Evolutionary conservation across 805 yeast genomes (phyloP), one percentile per base, ranked within the genome.

Genomic region (Nematodospora valgi): DNA sequence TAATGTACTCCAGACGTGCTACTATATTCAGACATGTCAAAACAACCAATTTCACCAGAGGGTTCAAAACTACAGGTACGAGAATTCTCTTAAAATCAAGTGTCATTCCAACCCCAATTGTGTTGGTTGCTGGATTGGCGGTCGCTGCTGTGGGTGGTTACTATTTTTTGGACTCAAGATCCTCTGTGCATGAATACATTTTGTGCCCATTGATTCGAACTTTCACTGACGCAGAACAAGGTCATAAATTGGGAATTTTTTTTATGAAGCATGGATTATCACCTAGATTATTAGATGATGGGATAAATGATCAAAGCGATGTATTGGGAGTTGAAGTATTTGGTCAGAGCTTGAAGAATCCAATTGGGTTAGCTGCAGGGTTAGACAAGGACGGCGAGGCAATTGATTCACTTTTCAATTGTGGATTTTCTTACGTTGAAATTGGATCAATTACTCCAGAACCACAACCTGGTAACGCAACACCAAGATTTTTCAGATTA

Each of bases 321-420:
- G 34, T 37, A 12, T 65, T 86, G 43, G 62, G 72, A 11, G 87
- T 82, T 14, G 56, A 70, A 26, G 81, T 82, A 0, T 85, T 86
- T 54, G 87, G 86, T 6, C 60, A 59, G n/a, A 72, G 68, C 37
- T 62, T 91, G 53, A 70, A 72, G 14, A 80, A 82, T 37, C 97
- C 98, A 16, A 68, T 91, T 32, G 97, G 97, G 10, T 72, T 89
- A 49, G 97, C 98, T 32, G 98, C 98, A 17, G 98, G 98, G 9
- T 74, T 91, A 45, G 98, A 91, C 59, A 91, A 91, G 62, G 82
- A 89, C 51, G 98, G 86, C 34, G 95, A 87, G 52, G 95, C 86
- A 14, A 78, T 91, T 46, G 97, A 91, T 48, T 64, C 88, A 0
- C 68, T 91, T 40, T 80, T 82, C 47, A 71, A 80, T 44, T 54